Evolutionary conservation across 805 yeast species (phyloP), one percentile per base, ranked within the genome.

Genomic region (Zygotorulaspora chibaensis): DNA sequence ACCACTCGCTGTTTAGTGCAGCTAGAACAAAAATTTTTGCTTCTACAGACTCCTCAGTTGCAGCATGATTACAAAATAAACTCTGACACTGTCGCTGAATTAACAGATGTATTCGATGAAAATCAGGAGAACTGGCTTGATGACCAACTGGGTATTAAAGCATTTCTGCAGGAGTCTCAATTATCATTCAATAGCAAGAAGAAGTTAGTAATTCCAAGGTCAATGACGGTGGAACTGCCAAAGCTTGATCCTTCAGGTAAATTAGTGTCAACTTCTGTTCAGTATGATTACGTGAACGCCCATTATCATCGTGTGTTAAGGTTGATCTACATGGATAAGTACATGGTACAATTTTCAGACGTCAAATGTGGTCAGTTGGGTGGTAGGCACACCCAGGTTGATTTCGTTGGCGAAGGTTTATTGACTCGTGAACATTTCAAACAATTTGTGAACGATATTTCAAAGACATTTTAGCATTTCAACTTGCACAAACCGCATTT

Each of bases 101-200:
- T 56, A 26, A 41, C 49, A 4, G 46, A 44, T 39, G 45, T 51
- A 3, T 48, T 50, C 12, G 59, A 56, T 37, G 35, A 48, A 47
- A 28, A 55, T 51, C 20, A 60, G 65, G 25, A 53, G 42, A 41
- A 62, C 60, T 58, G 74, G 73, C 57, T 55, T 56, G 23, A 56
- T 52, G 56, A 52, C 13, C 80, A 76, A 55, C 74, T 74, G 1
- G 79, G 76, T 2, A 48, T 76, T n/a, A 58, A 56, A 35, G 50
- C 56, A 18, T 76, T 74, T 50, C 65, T 77, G 46, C 47, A 51
- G 3, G 38, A 48, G 10, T 46, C 58, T 7, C 46, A 45, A 15
- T 45, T 58, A 12, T 37, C 53, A 23, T 56, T 55, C 44, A 44
- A 42, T 17, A 47, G 45, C 12, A 51, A 40, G 13, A 48, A 46